Evolutionary conservation across 1,284 basidiomycete genomes (phyloP), one percentile per base, ranked within the genome.

Genomic region (Ustilago cynodontis): DNA sequence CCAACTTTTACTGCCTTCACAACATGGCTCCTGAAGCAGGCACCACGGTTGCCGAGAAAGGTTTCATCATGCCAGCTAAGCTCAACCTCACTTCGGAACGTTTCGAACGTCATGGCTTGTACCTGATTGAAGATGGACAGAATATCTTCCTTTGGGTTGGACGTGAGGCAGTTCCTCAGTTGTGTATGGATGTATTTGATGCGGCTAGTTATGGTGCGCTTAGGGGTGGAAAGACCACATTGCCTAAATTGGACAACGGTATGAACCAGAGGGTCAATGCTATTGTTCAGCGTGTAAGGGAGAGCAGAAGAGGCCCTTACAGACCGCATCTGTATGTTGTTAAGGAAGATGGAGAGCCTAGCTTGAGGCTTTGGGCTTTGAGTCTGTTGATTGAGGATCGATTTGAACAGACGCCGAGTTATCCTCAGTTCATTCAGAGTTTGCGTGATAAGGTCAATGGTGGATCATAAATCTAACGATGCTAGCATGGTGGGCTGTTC

Each of bases 141-240:
- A 95, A 94, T 53, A 93, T 99, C 82, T 98, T 99, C 91, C 89
- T 99, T 51, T 99, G 94, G 93, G 90, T 99, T 59, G 97, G 97
- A 8, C 91, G 95, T 33, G 96, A 98, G 84, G 94, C 97, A 5
- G 95, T 99, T 22, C 94, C 95, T 2, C 93, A 96, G 84, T 90
- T 99, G 56, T 89, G 98, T 67, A 88, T 92, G 88, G 97, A 99
- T 82, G 96, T 98, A 10, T 99, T 99, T 87, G 92, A 94, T 84
- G 89, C 97, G 47, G 92, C 93, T 0, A 92, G 88, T 80, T 98
- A 98, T 85, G 92, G 93, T 54, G 91, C 92, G 33, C 88, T 99
- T 61, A 91, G 92, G 53, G 94, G 94, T 51, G 97, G 96, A 81
- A 99, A 98, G 93, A 92, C 90, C 56, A 96, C 95, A 1, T 88